A percentile compares a stretch with the other conserved stretches of the same genome.
These are phyloP conservation scores for Fagopyrum homotropicum DNA, from an alignment of 148 eudicot genomes.

Conservation along the genomic window DNA sequence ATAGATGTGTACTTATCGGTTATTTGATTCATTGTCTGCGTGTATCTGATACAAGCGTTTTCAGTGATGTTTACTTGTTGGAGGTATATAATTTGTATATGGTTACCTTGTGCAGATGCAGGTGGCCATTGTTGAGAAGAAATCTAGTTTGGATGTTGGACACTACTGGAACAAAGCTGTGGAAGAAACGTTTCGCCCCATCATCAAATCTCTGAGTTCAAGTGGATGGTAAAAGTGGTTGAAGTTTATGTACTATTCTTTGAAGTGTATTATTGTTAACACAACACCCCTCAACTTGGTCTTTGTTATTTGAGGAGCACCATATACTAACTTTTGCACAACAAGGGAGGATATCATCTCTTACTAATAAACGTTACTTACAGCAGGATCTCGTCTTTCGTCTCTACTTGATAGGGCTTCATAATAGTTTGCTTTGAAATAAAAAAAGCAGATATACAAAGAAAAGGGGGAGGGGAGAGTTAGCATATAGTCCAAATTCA, in stretches of 20 bases:
- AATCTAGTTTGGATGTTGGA: slow-evolving; percentile 9
- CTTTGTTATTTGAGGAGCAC: background rate
- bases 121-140: slow-evolving; percentile 1
- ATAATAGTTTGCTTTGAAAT: too few relatives aligned
- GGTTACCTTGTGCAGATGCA: slow-evolving; percentile 8
- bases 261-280: background rate
- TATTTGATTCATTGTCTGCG: background rate
- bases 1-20: background rate
- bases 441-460: too few relatives aligned
- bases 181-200: slow-evolving; percentile 9
- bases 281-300: slow-evolving; percentile 1
- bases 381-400: too few relatives aligned
- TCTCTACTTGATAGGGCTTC: too few relatives aligned
- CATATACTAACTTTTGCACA: background rate
- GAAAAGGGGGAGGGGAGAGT: too few relatives aligned
- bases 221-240: slow-evolving; percentile 8
- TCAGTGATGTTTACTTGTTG: background rate
- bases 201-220: slow-evolving; percentile 11
- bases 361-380: background rate
- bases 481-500: too few relatives aligned
- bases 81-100: background rate
- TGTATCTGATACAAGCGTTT: background rate
- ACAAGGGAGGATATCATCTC: background rate
- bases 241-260: slow-evolving; percentile 1
- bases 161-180: slow-evolving; percentile 15